Evolutionary conservation across 2,329 filamentous ascomycete species (phyloP).

Genomic region (Penicillium sp.): DNA sequence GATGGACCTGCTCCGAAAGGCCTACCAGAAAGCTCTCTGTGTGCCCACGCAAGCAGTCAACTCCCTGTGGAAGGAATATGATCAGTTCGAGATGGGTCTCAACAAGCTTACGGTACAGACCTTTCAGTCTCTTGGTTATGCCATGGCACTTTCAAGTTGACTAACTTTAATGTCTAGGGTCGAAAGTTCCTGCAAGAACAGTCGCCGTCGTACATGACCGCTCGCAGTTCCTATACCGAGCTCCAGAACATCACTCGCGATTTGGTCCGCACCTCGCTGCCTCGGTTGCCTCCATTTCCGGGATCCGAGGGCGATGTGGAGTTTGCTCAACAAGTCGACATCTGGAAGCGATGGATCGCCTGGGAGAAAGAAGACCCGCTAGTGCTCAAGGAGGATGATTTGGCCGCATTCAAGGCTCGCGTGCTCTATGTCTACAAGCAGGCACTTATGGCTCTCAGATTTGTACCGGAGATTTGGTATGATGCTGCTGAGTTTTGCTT

Average conservation of each 20-base stretch:
- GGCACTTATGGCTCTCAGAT: slow-evolving; percentile 87
- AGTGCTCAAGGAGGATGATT: slow-evolving; percentile 81
- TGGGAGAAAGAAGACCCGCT: slow-evolving; percentile 96
- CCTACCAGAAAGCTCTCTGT: slow-evolving; percentile 86
- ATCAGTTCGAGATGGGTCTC: slow-evolving; percentile 89
- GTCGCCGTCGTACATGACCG: slow-evolving; percentile 93
- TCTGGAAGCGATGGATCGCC: slow-evolving; percentile 92
- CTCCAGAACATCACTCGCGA: slow-evolving; percentile 85
- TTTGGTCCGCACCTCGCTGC: slow-evolving; percentile 75
- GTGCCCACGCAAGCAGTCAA: slow-evolving; percentile 84
- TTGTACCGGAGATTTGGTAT: slow-evolving; percentile 95
- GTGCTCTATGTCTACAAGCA: slow-evolving; percentile 92
- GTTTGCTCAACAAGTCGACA: slow-evolving; percentile 78
- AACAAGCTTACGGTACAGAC: slow-evolving; percentile 80
- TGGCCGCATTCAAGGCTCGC: slow-evolving; percentile 72
- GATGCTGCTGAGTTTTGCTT: slow-evolving; percentile 94
- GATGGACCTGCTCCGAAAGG: slow-evolving; percentile 89
- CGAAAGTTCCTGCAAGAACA: slow-evolving; percentile 93
- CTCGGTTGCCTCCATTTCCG: slow-evolving; percentile 77
- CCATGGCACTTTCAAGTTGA: background rate
- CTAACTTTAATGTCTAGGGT: slow-evolving; percentile 58
- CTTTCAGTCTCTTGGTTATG: background rate
- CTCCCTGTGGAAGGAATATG: slow-evolving; percentile 94
- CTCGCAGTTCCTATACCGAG: slow-evolving; percentile 84
- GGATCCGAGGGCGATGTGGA: slow-evolving; percentile 88